Percentiles rank a stretch among this genome's conserved stretches.
Evolutionary conservation across 208 protist species (phyloP).

Genomic region (Leishmania tropica): DNA sequence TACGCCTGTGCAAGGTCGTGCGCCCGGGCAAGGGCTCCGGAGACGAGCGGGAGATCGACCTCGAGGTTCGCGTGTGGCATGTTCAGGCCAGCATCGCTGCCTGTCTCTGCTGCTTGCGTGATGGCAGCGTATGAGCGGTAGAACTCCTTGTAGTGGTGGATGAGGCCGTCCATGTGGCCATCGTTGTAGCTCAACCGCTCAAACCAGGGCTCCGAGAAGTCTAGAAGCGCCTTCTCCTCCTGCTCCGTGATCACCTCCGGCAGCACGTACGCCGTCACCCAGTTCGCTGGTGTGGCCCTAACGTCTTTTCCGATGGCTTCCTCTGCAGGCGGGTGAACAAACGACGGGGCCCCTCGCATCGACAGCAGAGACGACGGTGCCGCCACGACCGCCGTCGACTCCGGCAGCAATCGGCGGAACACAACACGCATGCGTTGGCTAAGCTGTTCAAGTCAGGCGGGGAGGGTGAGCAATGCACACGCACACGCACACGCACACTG

Average conservation of each 20-base stretch:
- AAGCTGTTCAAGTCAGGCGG: not conserved
- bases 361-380: conserved; percentile 51
- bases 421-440: not conserved
- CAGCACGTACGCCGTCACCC: conserved; percentile 75
- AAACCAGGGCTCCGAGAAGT: conserved; percentile 71
- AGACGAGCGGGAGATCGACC: conserved; percentile 34
- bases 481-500: not conserved
- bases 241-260: conserved; percentile 69
- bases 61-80: conserved; percentile 32
- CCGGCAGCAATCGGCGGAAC: conserved; percentile 1
- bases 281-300: conserved; percentile 64
- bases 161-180: conserved; percentile 78
- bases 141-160: conserved; percentile 91
- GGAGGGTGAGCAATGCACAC: not conserved
- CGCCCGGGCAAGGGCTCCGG: conserved; percentile 41
- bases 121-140: conserved; percentile 77
- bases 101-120: conserved; percentile 24
- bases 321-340: conserved; percentile 58
- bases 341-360: conserved; percentile 68
- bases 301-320: conserved; percentile 75
- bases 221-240: conserved; percentile 70
- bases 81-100: conserved; percentile 17
- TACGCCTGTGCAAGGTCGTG: conserved; percentile 49
- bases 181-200: conserved; percentile 71
- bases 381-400: not conserved